Conservation (phyloP, 352 stramenopile genomes). For the Globisporangium cederbergense region DNA sequence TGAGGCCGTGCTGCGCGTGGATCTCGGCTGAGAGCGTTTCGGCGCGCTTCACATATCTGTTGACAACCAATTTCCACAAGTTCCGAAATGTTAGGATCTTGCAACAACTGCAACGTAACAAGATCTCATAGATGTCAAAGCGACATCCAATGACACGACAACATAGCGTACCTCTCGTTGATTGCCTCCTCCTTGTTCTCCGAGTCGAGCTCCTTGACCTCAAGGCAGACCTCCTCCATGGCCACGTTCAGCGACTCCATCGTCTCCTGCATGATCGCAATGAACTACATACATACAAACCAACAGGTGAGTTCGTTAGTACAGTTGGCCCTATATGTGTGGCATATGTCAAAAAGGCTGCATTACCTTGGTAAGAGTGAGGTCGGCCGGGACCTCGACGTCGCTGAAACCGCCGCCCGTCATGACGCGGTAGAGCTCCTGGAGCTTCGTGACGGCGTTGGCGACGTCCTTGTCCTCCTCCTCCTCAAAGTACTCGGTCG, state of each 20-base stretch:
- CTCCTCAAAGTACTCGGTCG: conserved; percentile 87
- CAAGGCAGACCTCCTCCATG: conserved; percentile 86
- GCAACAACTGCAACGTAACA: not conserved
- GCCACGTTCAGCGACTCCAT: conserved; percentile 89
- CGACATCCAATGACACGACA: not conserved
- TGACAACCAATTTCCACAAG: not conserved
- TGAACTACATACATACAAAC: conserved; percentile 43
- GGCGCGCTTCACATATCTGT: conserved; percentile 83
- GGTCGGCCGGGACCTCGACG: conserved; percentile 75
- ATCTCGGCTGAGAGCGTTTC: conserved; percentile 83
- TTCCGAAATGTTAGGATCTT: not conserved
- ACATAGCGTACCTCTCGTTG: conserved; percentile 59
- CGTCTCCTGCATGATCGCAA: conserved; percentile 88
- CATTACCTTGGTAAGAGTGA: conserved; percentile 76
- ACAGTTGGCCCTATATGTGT: not conserved
- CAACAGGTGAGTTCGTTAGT: not conserved
- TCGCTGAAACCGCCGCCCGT: conserved; percentile 77
- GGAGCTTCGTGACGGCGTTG: conserved; percentile 79
- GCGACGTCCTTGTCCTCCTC: conserved; percentile 85
- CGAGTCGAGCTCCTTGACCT: conserved; percentile 85
- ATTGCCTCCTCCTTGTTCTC: conserved; percentile 89
- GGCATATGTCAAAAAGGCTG: not conserved
- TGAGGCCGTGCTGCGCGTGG: conserved; percentile 85
- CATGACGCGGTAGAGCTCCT: conserved; percentile 88
- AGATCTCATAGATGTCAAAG: not conserved